A percentile compares a stretch with the other conserved stretches of the same genome.
Conservation (phyloP, 108 stramenopile genomes). For the Chaetoceros tenuissimus region DNA sequence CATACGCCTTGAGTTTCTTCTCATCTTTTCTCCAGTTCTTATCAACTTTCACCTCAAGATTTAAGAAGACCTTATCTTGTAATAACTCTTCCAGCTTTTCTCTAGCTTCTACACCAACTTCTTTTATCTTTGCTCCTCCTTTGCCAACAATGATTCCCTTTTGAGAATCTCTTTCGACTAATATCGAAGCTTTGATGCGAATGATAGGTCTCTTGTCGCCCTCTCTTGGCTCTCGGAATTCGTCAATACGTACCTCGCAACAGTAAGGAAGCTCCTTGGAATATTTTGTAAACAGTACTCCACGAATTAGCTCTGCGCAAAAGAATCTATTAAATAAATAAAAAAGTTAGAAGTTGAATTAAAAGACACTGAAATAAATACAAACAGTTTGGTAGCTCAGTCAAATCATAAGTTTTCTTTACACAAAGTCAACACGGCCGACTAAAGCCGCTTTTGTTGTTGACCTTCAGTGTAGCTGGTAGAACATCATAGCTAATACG, state of each 20-base stretch:
- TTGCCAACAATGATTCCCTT: slow-evolving; percentile 91
- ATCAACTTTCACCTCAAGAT: slow-evolving; percentile 84
- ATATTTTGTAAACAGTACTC: slow-evolving; percentile 64
- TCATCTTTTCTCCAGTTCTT: slow-evolving; percentile 91
- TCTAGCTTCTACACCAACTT: slow-evolving; percentile 75
- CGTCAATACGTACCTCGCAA: slow-evolving; percentile 81
- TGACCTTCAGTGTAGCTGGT: background rate
- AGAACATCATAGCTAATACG: background rate
- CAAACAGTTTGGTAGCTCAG: background rate
- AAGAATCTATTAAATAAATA: slow-evolving; percentile 41
- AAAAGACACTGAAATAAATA: background rate
- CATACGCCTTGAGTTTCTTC: slow-evolving; percentile 67
- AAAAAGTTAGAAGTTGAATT: background rate
- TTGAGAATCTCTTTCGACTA: slow-evolving; percentile 86
- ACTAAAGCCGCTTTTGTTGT: background rate
- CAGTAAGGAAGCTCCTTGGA: slow-evolving; percentile 92
- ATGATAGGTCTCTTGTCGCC: slow-evolving; percentile 27
- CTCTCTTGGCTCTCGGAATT: slow-evolving; percentile 75
- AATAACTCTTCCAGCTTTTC: slow-evolving; percentile 66
- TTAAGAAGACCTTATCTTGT: slow-evolving; percentile 58
- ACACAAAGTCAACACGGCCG: background rate
- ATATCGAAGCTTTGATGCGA: slow-evolving; percentile 68
- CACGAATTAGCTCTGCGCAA: slow-evolving; percentile 79
- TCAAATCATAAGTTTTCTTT: background rate
- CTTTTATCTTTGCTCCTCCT: slow-evolving; percentile 76